phyloP scores from a whole-genome alignment of 2,329 filamentous ascomycete genomes.

The Sporothrix dimorphospora region DNA sequence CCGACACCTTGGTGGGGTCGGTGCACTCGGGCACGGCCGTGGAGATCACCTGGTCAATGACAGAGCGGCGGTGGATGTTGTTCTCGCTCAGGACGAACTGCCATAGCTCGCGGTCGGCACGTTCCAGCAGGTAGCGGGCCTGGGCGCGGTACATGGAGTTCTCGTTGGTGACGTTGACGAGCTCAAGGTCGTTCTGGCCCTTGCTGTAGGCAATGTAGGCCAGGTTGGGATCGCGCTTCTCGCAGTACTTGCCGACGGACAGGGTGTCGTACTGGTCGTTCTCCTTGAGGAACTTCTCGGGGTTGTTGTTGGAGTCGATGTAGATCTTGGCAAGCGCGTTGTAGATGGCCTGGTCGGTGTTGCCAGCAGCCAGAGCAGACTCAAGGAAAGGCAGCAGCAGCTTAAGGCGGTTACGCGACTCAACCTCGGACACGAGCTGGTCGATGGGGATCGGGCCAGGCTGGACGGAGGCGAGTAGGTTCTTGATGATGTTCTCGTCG shows the following conservation, averaged over 20 bases:
- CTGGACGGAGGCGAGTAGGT: conserved; percentile 81
- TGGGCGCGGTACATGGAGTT: conserved; percentile 99
- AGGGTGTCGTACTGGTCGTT: conserved; percentile 96
- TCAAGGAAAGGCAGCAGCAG: conserved; percentile 94
- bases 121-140: conserved; percentile 89
- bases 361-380: conserved; percentile 82
- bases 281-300: conserved; percentile 95
- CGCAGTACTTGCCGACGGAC: conserved; percentile 93
- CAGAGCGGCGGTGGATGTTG: conserved; percentile 90
- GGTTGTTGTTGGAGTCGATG: conserved; percentile 98
- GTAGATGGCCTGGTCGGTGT: conserved; percentile 94
- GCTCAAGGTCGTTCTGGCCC: conserved; percentile 94
- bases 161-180: conserved; percentile 97
- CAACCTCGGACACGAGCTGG: conserved; percentile 91
- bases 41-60: conserved; percentile 94
- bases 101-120: conserved; percentile 90
- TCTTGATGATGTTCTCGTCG: conserved; percentile 95
- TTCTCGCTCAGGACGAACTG: conserved; percentile 91
- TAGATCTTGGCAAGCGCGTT: conserved; percentile 99
- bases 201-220: conserved; percentile 95
- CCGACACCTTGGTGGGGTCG: conserved; percentile 91
- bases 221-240: conserved; percentile 95
- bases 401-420: conserved; percentile 93
- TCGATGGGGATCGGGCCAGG: conserved; percentile 88
- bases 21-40: conserved; percentile 92